A percentile compares a stretch with the other conserved stretches of the same genome.
phyloP scores from a whole-genome alignment of 164 flowering plant species.

The Dillenia suffruticosa region DNA sequence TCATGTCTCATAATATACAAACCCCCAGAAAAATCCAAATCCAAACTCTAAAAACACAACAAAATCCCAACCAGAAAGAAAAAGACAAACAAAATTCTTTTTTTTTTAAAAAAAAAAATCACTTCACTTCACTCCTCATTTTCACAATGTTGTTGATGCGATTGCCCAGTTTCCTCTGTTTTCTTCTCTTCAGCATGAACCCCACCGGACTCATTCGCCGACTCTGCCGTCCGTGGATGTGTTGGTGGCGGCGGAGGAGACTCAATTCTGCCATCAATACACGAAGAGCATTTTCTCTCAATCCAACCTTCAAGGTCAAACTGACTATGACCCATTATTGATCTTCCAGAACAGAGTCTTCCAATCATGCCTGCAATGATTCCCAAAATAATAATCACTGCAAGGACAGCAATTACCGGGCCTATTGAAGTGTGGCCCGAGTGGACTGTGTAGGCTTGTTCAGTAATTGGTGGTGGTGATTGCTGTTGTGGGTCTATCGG shows the following conservation, averaged over 20 bases:
- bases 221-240: not conserved
- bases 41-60: too few relatives aligned
- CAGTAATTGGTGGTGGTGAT: slow-evolving; percentile 23
- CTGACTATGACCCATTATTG: slow-evolving; percentile 49
- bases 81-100: too few relatives aligned
- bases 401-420: slow-evolving; percentile 70
- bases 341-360: slow-evolving; percentile 66
- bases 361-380: slow-evolving; percentile 67
- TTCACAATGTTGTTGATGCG: not conserved
- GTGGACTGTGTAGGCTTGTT: slow-evolving; percentile 33
- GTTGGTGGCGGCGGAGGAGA: slow-evolving; percentile 20
- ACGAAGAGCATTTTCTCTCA: slow-evolving; percentile 63
- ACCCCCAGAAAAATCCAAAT: too few relatives aligned
- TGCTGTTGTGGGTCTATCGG: slow-evolving; percentile 19
- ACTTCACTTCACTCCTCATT: too few relatives aligned
- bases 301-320: slow-evolving; percentile 70
- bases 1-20: too few relatives aligned
- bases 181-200: slow-evolving; percentile 22
- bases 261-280: slow-evolving; percentile 56
- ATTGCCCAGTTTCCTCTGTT: slow-evolving; percentile 18
- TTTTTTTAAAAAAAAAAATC: too few relatives aligned
- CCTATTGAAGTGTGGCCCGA: slow-evolving; percentile 62
- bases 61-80: too few relatives aligned
- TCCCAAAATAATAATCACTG: slow-evolving; percentile 55
- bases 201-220: slow-evolving; percentile 16